Evolutionary conservation across 1,284 basidiomycete genomes (phyloP).

Genomic region (Gymnopus androsaceus): DNA sequence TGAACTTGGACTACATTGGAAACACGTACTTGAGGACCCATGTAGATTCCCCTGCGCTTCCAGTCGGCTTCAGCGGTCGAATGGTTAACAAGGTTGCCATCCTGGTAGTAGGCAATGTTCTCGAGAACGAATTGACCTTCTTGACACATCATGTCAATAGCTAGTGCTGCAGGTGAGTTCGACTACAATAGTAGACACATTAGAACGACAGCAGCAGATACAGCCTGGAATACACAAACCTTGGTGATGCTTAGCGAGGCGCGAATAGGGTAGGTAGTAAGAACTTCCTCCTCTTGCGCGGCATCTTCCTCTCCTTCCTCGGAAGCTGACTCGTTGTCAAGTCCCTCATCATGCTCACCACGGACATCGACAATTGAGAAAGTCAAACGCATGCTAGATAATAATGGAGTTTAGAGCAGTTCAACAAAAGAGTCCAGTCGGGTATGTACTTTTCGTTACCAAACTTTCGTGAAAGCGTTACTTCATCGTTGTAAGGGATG

Average conservation of each 20-base stretch:
- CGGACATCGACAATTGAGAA: constrained; percentile 82
- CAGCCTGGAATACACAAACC: constrained; percentile 37
- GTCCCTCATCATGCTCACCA: constrained; percentile 37
- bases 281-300: constrained; percentile 41
- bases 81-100: constrained; percentile 73
- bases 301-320: constrained; percentile 38
- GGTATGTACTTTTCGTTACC: constrained; percentile 93
- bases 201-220: constrained; percentile 1
- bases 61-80: constrained; percentile 91
- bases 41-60: constrained; percentile 88
- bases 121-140: constrained; percentile 87
- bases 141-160: constrained; percentile 80
- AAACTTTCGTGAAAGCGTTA: constrained; percentile 80
- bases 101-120: constrained; percentile 86
- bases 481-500: constrained; percentile 77
- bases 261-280: constrained; percentile 69
- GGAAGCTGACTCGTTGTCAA: constrained; percentile 28
- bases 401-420: constrained; percentile 5
- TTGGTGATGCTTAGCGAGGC: constrained; percentile 85
- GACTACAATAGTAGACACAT: constrained; percentile 31
- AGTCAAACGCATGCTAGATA: constrained; percentile 69
- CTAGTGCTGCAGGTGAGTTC: constrained; percentile 63
- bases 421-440: constrained; percentile 4
- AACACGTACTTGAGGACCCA: constrained; percentile 77
- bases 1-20: background rate